Evolutionary conservation across 1,284 basidiomycete species (phyloP), one percentile per base, ranked within the genome.

Genomic region (Fistulinella cinereoalba): DNA sequence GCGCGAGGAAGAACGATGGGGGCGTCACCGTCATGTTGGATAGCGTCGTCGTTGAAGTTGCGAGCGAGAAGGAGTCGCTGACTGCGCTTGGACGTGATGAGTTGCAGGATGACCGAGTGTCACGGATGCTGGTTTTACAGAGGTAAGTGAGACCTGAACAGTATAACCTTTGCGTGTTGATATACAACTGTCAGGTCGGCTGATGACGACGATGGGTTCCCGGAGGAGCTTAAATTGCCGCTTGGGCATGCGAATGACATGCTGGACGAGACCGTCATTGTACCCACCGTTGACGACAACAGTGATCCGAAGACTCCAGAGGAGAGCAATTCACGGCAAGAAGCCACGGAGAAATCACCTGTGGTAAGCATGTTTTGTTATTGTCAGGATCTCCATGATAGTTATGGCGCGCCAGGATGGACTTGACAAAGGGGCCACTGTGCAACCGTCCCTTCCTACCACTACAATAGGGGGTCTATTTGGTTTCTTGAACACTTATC

Each of bases 21-120:
- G 60, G 57, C 41, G 55, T 64, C 33, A 58, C 55, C 33, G 72
- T 83, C 51, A 68, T 63, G 31, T 77, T 87, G 46, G 77, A 84
- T 48, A 85, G 80, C 16, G 68, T 64, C 18, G 69, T 70, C 11
- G 73, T 86, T 22, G 57, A 54, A 5, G 77, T 90, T 39, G 71
- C 84, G 33, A 79, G 77, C 48, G 92, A 94, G 72, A 90, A 87
- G 70, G 83, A 87, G 60, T 78, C 76, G 18, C 65, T 88, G 59
- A 81, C 79, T 47, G 76, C 70, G 44, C 67, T 88, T 40, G 85
- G 85, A 23, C 72, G 83, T 46, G 85, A 88, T 47, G 86, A 87
- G 62, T 65, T 89, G 55, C 73, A 85, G 60, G 83, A 88, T 58
- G 80, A 83, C 55, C 72, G 80, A 56, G 72, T 80, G 48, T 70